Evolutionary conservation across 176 grass and related monocot species (phyloP).

Genomic region (Oryza brachyantha): DNA sequence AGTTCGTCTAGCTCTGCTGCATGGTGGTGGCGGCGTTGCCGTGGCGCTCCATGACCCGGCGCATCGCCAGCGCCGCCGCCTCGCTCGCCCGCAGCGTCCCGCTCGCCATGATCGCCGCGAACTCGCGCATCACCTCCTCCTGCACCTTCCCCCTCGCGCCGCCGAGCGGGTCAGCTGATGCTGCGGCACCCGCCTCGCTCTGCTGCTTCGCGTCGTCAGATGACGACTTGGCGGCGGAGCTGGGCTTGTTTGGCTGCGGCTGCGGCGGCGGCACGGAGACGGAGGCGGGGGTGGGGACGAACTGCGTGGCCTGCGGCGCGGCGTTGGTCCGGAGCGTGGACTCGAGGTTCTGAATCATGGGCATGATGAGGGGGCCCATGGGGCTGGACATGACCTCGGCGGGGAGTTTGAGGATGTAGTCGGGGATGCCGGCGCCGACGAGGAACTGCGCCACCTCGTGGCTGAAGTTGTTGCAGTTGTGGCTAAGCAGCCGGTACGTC

Average conservation of each 20-base stretch:
- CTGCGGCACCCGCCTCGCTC: neutral
- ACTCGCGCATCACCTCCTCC: slow-evolving; percentile 82
- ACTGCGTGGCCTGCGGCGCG: slow-evolving; percentile 40
- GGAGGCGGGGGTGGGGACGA: neutral
- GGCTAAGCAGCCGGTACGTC: slow-evolving; percentile 68
- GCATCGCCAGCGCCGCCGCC: slow-evolving; percentile 69
- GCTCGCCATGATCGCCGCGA: slow-evolving; percentile 73
- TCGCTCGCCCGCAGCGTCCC: slow-evolving; percentile 64
- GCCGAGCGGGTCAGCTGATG: slow-evolving; percentile 39
- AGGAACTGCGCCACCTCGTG: slow-evolving; percentile 85
- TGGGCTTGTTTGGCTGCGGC: neutral
- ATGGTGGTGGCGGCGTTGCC: slow-evolving; percentile 37
- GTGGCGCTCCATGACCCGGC: slow-evolving; percentile 73
- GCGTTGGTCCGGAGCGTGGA: slow-evolving; percentile 40
- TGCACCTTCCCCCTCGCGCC: slow-evolving; percentile 55
- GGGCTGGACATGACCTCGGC: slow-evolving; percentile 85
- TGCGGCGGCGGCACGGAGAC: neutral
- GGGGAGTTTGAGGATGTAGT: slow-evolving; percentile 79
- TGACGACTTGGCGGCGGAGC: neutral
- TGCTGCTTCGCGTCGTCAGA: neutral
- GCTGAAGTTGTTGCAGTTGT: slow-evolving; percentile 99
- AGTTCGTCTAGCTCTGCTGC: slow-evolving; percentile 39
- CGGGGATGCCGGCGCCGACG: slow-evolving; percentile 53
- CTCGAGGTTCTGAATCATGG: slow-evolving; percentile 80
- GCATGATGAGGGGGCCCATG: slow-evolving; percentile 68